Evolutionary conservation across 1,139 yeast species (phyloP), one percentile per base, ranked within the genome.

Genomic region (Blastobotrys aristatus): DNA sequence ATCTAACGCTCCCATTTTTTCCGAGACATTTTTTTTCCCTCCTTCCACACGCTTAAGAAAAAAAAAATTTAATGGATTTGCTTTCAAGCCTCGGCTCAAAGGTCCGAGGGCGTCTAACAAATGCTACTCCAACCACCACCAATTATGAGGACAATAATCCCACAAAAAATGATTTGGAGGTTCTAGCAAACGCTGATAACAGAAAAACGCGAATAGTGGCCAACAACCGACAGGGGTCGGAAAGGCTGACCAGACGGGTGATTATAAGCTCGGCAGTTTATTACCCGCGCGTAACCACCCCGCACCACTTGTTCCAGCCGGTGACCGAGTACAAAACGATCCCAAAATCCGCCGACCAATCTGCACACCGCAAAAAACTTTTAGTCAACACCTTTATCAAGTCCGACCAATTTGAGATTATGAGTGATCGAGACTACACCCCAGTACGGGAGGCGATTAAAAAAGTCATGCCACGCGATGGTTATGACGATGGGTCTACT

Each of bases 361-460:
- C 38, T 6, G 7, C 32, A 17, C 14, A 27, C 18, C 11, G 17
- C 4, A 30, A 29, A 17, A 37, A 24, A 44, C 30, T 44, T 22
- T 13, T 18, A 6, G 13, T 44, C 24, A 29, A 37, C 37, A 44
- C 47, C 17, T 36, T 36, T 35, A 16, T 44, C 5, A 32, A 13
- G 11, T 27, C 35, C 16, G 34, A 35, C 17, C 34, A 42, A 7
- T 8, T 18, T 22, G 4, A 7, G 17, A 41, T n/a, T 4, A 40
- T 30, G 36, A 16, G 6, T 16, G 24, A 5, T 16, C 20, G 59
- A 33, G 70, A 85, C 54, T 89, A 84, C 68, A 92, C 84, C 61
- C 65, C 79, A 27, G 80, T 90, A 35, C 86, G 87, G 64, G 86
- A 87, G 59, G 92, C 80, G 33, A 88, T 90, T 66, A 88, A 92